A percentile compares a stretch with the other conserved stretches of the same genome.
phyloP scores from a whole-genome alignment of 768 basidiomycete species.

The Holtermannia corniformis region DNA sequence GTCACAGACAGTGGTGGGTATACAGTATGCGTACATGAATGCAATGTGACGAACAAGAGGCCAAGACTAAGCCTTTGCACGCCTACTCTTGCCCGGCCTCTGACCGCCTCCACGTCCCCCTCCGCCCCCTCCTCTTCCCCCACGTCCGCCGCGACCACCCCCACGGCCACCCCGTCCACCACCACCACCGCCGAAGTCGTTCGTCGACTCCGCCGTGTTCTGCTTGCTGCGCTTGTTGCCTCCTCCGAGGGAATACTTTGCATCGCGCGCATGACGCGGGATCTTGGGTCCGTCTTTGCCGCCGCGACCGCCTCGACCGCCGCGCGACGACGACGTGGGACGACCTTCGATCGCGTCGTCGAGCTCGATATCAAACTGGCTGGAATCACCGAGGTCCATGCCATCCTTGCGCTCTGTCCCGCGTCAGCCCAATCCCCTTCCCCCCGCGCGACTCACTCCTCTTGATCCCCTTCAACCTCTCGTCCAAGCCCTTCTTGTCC shows the following conservation, averaged over 20 bases:
- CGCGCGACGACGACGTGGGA: conserved; percentile 11
- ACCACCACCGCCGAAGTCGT: conserved; percentile 51
- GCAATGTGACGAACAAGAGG: too few relatives aligned
- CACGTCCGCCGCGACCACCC: conserved; percentile 34
- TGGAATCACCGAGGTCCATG: conserved; percentile 54
- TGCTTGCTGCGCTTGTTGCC: conserved; percentile 56
- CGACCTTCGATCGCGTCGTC: conserved; percentile 64
- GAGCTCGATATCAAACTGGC: conserved; percentile 76
- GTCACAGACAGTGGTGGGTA: too few relatives aligned
- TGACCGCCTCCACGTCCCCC: conserved; percentile 32
- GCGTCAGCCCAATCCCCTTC: background rate
- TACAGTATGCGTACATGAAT: too few relatives aligned
- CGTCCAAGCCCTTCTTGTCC: conserved; percentile 85
- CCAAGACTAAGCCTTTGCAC: conserved; percentile 5
- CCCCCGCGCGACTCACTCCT: conserved; percentile 54
- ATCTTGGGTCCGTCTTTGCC: conserved; percentile 38
- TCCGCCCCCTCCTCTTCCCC: conserved; percentile 40
- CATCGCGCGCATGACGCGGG: conserved; percentile 56
- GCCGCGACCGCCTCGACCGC: conserved; percentile 27
- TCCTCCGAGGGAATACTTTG: conserved; percentile 69
- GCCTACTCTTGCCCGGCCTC: conserved; percentile 32
- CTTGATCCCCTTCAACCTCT: conserved; percentile 74
- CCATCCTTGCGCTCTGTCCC: conserved; percentile 70
- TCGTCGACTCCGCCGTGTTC: conserved; percentile 72
- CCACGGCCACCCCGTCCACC: conserved; percentile 31